Evolutionary conservation across 1,139 yeast genomes (phyloP).

Genomic region (Kurtzmaniella natalensis): DNA sequence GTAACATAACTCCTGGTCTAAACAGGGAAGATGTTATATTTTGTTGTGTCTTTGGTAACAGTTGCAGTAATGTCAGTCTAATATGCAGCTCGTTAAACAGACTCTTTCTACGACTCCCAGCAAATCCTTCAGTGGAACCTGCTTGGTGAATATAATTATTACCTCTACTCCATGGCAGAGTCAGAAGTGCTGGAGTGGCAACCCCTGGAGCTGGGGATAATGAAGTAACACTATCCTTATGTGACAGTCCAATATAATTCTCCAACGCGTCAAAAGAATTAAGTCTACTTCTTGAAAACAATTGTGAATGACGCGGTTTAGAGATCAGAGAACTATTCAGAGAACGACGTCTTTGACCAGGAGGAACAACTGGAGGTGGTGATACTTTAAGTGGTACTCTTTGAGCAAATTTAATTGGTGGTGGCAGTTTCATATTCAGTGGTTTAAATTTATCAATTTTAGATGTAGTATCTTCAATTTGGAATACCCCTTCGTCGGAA

Average conservation of each 20-base stretch:
- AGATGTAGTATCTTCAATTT: slow-evolving; percentile 12
- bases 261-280: slow-evolving; percentile 43
- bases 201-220: slow-evolving; percentile 32
- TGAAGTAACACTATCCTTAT: slow-evolving; percentile 34
- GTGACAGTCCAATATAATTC: slow-evolving; percentile 38
- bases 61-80: slow-evolving; percentile 35
- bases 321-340: slow-evolving; percentile 6
- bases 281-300: slow-evolving; percentile 38
- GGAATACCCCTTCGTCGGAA: slow-evolving; percentile 16
- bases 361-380: slow-evolving; percentile 32
- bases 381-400: slow-evolving; percentile 40
- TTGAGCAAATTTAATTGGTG: slow-evolving; percentile 42
- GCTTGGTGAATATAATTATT: slow-evolving; percentile 19
- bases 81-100: slow-evolving; percentile 44
- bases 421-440: slow-evolving; percentile 10
- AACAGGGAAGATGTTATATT: not conserved
- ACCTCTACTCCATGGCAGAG: slow-evolving; percentile 8
- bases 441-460: slow-evolving; percentile 4
- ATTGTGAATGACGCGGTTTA: slow-evolving; percentile 19
- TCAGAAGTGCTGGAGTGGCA: slow-evolving; percentile 2
- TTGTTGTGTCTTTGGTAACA: slow-evolving; percentile 17
- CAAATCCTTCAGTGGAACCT: slow-evolving; percentile 15
- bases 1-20: slow-evolving; percentile 8
- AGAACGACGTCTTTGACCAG: slow-evolving; percentile 7
- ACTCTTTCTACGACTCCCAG: slow-evolving; percentile 32